Evolutionary conservation across 192 early-diverging fungal genomes (phyloP).

Genomic region (Gaertneriomyces semiglobifer): DNA sequence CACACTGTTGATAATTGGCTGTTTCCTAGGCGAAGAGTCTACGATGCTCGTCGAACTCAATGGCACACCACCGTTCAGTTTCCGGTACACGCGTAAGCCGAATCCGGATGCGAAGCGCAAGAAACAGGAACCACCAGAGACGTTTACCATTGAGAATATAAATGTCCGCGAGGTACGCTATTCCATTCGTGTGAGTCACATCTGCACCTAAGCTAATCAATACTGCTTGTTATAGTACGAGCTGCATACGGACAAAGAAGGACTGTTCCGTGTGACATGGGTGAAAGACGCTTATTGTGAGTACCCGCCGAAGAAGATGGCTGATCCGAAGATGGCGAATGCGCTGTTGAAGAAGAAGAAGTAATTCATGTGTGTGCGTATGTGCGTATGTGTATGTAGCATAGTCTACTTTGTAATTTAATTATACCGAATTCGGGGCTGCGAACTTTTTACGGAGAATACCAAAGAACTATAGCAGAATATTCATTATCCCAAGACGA

Average conservation of each 20-base stretch:
- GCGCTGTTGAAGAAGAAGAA: conserved; percentile 26
- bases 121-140: conserved; percentile 32
- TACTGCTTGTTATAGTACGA: conserved; percentile 37
- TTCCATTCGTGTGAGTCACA: conserved; percentile 12
- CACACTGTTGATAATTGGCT: conserved; percentile 15
- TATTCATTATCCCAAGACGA: no score
- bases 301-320: conserved; percentile 42
- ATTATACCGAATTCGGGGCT: no score
- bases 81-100: conserved; percentile 57
- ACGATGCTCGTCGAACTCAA: conserved; percentile 57
- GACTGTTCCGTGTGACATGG: conserved; percentile 60
- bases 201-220: neutral
- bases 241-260: conserved; percentile 57
- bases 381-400: neutral
- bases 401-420: neutral
- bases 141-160: conserved; percentile 57
- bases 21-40: conserved; percentile 44
- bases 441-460: no score
- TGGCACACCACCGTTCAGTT: conserved; percentile 65
- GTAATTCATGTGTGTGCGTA: neutral
- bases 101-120: conserved; percentile 37
- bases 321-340: conserved; percentile 29
- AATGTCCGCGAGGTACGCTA: conserved; percentile 34
- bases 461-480: no score
- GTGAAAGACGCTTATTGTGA: conserved; percentile 61